phyloP scores from a whole-genome alignment of 73 alveolate species.

The Paramecium sonneborni region DNA sequence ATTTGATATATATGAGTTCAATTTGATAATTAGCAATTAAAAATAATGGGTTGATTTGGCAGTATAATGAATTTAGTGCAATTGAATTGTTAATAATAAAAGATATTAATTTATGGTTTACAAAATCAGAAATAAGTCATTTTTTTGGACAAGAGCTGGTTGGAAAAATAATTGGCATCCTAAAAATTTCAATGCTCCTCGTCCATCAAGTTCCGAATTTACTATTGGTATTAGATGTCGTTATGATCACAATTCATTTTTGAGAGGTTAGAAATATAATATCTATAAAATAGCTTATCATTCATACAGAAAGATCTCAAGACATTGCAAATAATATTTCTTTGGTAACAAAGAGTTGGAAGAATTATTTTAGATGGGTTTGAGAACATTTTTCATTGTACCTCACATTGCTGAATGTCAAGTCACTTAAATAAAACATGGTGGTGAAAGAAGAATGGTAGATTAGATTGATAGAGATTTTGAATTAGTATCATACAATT shows the following conservation, averaged over 20 bases:
- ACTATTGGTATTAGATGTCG: conserved; percentile 68
- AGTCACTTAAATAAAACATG: conserved; percentile 65
- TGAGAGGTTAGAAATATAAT: conserved; percentile 40
- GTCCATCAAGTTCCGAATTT: conserved; percentile 66
- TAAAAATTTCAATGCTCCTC: conserved; percentile 69
- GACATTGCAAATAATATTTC: conserved; percentile 69
- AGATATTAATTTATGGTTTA: conserved; percentile 59
- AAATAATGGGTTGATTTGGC: not conserved
- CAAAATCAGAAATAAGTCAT: conserved; percentile 67
- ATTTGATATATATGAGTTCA: too few species aligned
- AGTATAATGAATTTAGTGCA: not conserved
- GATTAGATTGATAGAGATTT: conserved; percentile 68
- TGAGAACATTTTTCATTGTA: conserved; percentile 66
- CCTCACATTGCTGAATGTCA: conserved; percentile 66
- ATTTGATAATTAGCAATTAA: too few species aligned
- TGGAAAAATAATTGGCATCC: conserved; percentile 73
- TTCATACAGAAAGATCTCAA: conserved; percentile 67
- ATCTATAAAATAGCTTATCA: conserved; percentile 35
- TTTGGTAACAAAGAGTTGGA: conserved; percentile 63
- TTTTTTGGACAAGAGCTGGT: conserved; percentile 71
- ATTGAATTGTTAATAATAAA: not conserved
- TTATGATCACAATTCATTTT: conserved; percentile 64
- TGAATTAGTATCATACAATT: conserved; percentile 63
- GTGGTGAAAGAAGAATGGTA: conserved; percentile 71
- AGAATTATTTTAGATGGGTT: conserved; percentile 65